phyloP scores from a whole-genome alignment of 2,329 filamentous ascomycete species.

The Ophiostoma sp. region DNA sequence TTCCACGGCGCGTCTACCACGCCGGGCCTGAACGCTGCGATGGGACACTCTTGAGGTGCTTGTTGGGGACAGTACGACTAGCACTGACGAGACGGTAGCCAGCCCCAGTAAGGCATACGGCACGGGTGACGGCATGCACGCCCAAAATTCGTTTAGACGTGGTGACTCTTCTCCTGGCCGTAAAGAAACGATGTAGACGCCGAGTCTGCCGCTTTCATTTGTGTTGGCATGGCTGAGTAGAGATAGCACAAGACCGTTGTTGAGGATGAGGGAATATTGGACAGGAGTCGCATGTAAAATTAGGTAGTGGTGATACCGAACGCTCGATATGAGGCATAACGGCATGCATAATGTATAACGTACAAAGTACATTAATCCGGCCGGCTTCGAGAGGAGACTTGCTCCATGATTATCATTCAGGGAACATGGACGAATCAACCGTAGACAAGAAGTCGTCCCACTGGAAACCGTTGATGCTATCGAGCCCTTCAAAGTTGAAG shows the following conservation, averaged over 20 bases:
- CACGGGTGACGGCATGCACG: background rate
- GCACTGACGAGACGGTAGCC: background rate
- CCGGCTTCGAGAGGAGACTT: background rate
- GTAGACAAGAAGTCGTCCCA: slow-evolving; percentile 19
- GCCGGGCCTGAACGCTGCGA: background rate
- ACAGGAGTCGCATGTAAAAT: too few relatives aligned
- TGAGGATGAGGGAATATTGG: background rate
- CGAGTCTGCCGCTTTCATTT: background rate
- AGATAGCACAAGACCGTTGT: background rate
- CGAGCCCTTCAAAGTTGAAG: slow-evolving; percentile 15
- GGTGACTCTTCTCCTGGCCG: background rate
- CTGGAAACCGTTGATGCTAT: slow-evolving; percentile 15
- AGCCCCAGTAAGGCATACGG: background rate
- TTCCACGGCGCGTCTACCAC: background rate
- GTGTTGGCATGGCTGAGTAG: background rate
- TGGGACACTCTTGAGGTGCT: background rate
- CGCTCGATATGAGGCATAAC: too few relatives aligned
- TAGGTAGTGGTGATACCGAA: too few relatives aligned
- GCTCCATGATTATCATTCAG: background rate
- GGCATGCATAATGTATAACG: too few relatives aligned
- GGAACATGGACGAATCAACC: slow-evolving; percentile 13
- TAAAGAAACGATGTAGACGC: background rate
- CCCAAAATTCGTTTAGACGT: background rate
- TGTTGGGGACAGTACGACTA: background rate
- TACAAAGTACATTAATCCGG: too few relatives aligned